Evolutionary conservation across 805 yeast species (phyloP), one percentile per base, ranked within the genome.

Genomic region (Hanseniaspora vineae): DNA sequence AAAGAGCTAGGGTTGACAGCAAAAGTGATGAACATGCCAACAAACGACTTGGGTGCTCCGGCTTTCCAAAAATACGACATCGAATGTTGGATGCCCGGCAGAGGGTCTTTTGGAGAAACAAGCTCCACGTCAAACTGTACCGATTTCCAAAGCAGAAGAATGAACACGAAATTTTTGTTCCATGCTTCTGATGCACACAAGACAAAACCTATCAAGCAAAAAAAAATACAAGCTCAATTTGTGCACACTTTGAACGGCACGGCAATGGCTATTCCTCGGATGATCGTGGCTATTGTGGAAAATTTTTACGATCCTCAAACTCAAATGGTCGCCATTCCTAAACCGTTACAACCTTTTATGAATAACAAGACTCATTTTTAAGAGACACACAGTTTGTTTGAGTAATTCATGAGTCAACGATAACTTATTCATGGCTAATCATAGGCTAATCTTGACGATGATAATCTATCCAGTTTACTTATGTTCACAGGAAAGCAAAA

Each of bases 1-100:
- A 48, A 57, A 1, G 79, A 78, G 2, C 67, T 92, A 14, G 97
- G 95, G 0, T 67, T 92, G 3, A 71, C 77, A 18, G 94, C 96
- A 2, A 78, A 87, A 52, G 84, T 90, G 20, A 67, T 92, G 29
- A 77, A 84, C 51, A 87, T 92, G 88, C 97, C 97, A 0, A 78
- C 81, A 23, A 78, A 83, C 52, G 98, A 92, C 60, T 67, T 92
- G 46, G 98, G 98, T 0, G 81, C 95, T 0, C 96, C 98, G 1
- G 97, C 97, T 0, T 78, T 73, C 64, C 81, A 84, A 58, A 92
- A 92, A 61, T 86, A 80, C 60, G 98, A 92, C 56, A 85, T 89
- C 49, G 98, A 92, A 65, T 96, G 89, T 0, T 86, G 95, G 88
- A 90, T 92, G 97, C 97, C 97, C 0, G 97, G 97, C 2, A 76